Base-by-base conservation (phyloP, 192 early-diverging fungal genomes). In the Gaertneriomyces sp. region DNA sequence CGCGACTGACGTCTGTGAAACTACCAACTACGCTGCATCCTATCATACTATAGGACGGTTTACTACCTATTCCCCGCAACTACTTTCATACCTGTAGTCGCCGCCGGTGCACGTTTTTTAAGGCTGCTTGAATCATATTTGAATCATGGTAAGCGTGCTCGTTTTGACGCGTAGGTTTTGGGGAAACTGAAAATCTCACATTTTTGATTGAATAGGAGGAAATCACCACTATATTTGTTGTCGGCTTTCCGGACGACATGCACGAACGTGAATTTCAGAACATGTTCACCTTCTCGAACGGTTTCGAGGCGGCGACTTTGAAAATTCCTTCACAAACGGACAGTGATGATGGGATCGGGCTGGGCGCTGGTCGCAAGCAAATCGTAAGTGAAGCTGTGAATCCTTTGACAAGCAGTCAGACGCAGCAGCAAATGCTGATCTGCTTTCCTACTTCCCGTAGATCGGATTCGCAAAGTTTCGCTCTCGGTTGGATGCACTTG, bases 401-500 rank as follows among this genome's bases (percentile, higher is more conserved):
- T 17, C 47, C 0, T 1, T 49, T 49, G 0, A 2, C 17, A n/a
- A 0, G 17, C 11, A 17, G 47, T 17, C 12, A 49, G 2, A 49
- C 1, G 17, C 47, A 11, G 53, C 53, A 16, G 53, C 14, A 49
- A 62, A 62, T 33, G 4, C n/a, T 47, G 2, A 45, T 38, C n/a
- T 17, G 44, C 6, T 67, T 50, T 19, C 55, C 39, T 44, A 39
- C 5, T 61, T 61, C 58, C 66, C 45, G 14, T 70, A 95, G 93
- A 98, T 99, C 82, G 98, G 98, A 14, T 99, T 99, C 70, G 98
- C 93, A 61, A 94, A 97, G 73, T 97, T 99, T 73, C 87, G 91
- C 68, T 87, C 95, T 42, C 86, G 91, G 14, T 70, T 87, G 41
- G 95, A 97, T 56, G 98, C 98, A 1, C 76, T 94, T 38, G 88